phyloP scores from a whole-genome alignment of 164 flowering plant genomes.

The Magnolia sinica region DNA sequence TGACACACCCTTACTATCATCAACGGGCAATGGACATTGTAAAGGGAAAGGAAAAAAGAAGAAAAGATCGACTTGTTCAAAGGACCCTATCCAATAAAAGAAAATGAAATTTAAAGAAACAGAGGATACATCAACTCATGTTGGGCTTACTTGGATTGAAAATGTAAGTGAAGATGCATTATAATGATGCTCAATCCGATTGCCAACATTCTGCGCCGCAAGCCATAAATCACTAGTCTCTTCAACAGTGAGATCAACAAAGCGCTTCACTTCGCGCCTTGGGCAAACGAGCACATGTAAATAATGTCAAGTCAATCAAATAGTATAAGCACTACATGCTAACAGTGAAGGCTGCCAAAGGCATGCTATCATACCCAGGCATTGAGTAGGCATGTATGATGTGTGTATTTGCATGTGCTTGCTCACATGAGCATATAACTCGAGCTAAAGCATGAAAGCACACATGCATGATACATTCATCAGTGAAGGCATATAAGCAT shows the following conservation, averaged over 20 bases:
- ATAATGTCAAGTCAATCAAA: conserved; percentile 53
- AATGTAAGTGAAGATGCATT: conserved; percentile 82
- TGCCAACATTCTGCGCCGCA: conserved; percentile 69
- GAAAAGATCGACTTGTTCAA: background rate
- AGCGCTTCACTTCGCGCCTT: conserved; percentile 79
- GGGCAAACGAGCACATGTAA: conserved; percentile 93
- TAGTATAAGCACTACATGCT: background rate
- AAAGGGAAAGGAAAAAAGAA: background rate
- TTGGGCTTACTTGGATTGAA: conserved; percentile 61
- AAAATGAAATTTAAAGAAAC: background rate
- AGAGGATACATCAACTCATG: background rate
- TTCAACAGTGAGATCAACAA: conserved; percentile 69
- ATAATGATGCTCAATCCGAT: conserved; percentile 57
- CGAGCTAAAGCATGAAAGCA: no score
- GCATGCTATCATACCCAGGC: background rate
- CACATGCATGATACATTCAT: no score
- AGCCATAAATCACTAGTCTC: conserved; percentile 84
- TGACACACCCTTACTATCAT: background rate
- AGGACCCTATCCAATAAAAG: background rate
- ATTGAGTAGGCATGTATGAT: background rate
- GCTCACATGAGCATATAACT: background rate
- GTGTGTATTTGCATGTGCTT: background rate
- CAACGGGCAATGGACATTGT: background rate
- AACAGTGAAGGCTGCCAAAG: background rate
- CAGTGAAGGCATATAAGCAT: no score